phyloP scores from a whole-genome alignment of 257 asterid genomes.

The Ballota nigra region DNA sequence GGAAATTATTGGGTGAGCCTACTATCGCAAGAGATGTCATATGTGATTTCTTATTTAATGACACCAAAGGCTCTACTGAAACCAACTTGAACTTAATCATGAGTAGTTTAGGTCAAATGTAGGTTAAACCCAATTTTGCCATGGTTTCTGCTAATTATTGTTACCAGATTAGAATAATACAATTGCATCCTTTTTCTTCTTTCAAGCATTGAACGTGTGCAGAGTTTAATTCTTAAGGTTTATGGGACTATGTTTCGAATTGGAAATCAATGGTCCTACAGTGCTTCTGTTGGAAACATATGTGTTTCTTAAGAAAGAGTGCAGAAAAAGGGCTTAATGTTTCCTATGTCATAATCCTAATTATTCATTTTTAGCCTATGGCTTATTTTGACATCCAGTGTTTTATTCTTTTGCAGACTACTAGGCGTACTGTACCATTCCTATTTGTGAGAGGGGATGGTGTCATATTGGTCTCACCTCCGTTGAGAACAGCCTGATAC shows the following conservation, averaged over 20 bases:
- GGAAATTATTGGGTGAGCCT: neutral
- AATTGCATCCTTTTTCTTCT: neutral
- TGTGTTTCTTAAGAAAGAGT: neutral
- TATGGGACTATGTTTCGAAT: neutral
- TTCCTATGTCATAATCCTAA: neutral
- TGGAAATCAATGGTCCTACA: neutral
- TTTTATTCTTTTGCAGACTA: conserved; percentile 43
- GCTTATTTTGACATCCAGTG: neutral
- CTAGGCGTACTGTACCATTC: conserved; percentile 75
- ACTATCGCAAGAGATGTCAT: neutral
- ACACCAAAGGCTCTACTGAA: neutral
- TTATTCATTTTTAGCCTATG: neutral
- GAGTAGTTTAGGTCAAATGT: neutral
- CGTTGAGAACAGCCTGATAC: conserved; percentile 74
- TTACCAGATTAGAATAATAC: neutral
- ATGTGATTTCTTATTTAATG: neutral
- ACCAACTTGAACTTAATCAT: neutral
- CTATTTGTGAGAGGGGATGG: conserved; percentile 97
- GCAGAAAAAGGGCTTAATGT: neutral
- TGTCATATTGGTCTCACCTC: conserved; percentile 94
- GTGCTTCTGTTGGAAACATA: neutral
- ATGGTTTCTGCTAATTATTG: neutral
- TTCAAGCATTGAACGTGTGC: neutral
- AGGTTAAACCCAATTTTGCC: neutral
- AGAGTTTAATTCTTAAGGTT: neutral